phyloP scores from a whole-genome alignment of 192 early-diverging fungal species.

The Pecoramyces ruminantium region DNA sequence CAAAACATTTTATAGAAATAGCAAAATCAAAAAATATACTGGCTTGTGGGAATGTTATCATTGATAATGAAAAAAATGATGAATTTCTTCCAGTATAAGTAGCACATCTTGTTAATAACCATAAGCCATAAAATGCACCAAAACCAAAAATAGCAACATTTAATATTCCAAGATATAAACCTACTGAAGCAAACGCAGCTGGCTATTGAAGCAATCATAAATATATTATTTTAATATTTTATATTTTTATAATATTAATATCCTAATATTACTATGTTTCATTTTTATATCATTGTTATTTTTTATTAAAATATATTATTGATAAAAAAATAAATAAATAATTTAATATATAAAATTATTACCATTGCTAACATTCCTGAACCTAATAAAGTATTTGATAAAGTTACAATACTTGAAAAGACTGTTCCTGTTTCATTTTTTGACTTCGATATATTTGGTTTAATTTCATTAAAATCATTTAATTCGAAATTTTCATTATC shows the following conservation, averaged over 20 bases:
- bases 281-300: no score
- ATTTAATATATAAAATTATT: no score
- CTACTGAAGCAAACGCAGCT: conserved; percentile 65
- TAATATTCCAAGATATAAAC: conserved; percentile 63
- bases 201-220: conserved; percentile 32
- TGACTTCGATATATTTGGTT: neutral
- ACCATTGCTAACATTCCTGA: conserved; percentile 96
- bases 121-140: conserved; percentile 66
- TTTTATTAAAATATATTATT: no score
- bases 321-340: no score
- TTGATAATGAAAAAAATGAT: conserved; percentile 79
- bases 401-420: conserved; percentile 54
- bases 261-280: no score
- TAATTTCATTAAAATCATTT: neutral
- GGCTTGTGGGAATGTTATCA: conserved; percentile 78
- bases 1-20: conserved; percentile 98
- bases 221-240: neutral
- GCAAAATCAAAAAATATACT: conserved; percentile 82
- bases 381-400: conserved; percentile 93
- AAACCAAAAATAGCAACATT: conserved; percentile 60
- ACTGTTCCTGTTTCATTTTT: conserved; percentile 33
- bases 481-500: neutral
- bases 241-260: no score
- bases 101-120: conserved; percentile 63
- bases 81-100: conserved; percentile 53